Evolutionary conservation across 495 filamentous ascomycete genomes (phyloP), one percentile per base, ranked within the genome.

Genomic region (Sordaria brevicollis): DNA sequence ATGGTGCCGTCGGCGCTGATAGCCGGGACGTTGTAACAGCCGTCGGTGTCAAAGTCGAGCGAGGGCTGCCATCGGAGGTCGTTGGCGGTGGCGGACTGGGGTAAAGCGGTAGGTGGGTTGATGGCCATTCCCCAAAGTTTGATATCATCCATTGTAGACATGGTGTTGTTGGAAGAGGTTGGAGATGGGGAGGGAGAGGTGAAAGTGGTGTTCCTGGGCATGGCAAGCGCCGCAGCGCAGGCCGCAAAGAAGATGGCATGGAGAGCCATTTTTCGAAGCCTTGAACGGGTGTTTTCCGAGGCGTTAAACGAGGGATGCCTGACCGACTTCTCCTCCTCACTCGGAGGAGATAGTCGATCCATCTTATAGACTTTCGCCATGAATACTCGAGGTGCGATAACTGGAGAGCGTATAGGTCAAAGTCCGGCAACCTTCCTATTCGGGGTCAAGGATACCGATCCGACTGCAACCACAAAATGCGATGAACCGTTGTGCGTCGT

Each of bases 1-100:
- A 83, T 80, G 68, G 69, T 75, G 68, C 81, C 81, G 29, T 77
- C 65, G 5, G 77, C 74, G 49, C 68, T 73, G 68, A 84, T 82
- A 57, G 81, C 82, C 2, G 82, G 81, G 7, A 81, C 81, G 74
- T 82, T 82, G 72, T 84, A 84, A 74, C 82, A 84, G 13, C 82
- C 76, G 65, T 84, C 82, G 2, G 76, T 81, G 72, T 84, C 82
- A 68, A 82, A 84, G 72, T 84, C 82, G 70, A 84, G 76, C 1
- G 77, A 74, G 9, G 82, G 82, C 69, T 84, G 82, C 72, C 75
- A 84, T 29, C 76, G 76, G 49, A 81, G 76, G 74, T 83, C 82
- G 66, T 76, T 74, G 65, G 75, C 74, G 7, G 81, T 81, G 15
- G 81, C 80, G 19, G 73, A 75, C 67, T 81, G 76, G 3, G 82